These are phyloP conservation scores for Tulasnella sp. DNA, from an alignment of 768 basidiomycete species.

Conservation along the genomic window DNA sequence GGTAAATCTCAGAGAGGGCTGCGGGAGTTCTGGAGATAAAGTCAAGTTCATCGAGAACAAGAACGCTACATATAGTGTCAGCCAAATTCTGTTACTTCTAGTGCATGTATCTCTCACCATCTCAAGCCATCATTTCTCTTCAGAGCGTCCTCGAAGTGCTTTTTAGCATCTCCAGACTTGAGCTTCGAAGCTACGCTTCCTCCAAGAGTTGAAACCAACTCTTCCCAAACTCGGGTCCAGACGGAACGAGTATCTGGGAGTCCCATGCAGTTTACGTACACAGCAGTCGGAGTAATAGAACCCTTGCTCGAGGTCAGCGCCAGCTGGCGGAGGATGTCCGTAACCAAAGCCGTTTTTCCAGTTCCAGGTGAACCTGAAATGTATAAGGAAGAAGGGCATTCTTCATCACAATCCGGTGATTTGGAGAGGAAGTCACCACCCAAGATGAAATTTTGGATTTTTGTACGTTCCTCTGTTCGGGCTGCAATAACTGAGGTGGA, in stretches of 20 bases:
- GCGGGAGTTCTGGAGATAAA: conserved; percentile 4
- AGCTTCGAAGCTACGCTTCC: conserved; percentile 4
- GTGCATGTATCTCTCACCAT: conserved; percentile 8
- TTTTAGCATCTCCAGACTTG: conserved; percentile 9
- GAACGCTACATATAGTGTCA: conserved; percentile 5
- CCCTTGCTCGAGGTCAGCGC: neutral
- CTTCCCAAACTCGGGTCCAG: conserved; percentile 16
- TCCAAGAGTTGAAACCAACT: conserved; percentile 1
- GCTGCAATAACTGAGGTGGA: neutral
- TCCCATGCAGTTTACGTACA: conserved; percentile 18
- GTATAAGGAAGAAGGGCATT: conserved; percentile 11
- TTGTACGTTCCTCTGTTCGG: conserved; percentile 1
- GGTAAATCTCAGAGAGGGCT: conserved; percentile 14
- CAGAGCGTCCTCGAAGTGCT: conserved; percentile 11
- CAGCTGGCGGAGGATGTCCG: conserved; percentile 15
- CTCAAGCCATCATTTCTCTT: conserved; percentile 12
- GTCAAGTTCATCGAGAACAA: conserved; percentile 18
- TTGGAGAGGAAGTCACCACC: conserved; percentile 1
- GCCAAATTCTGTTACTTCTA: too few species aligned
- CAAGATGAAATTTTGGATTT: conserved; percentile 3
- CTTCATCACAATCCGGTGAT: neutral
- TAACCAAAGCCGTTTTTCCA: conserved; percentile 16
- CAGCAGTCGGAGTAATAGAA: neutral
- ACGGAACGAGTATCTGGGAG: conserved; percentile 12
- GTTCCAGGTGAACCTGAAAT: conserved; percentile 16